Evolutionary conservation across 1,284 basidiomycete species (phyloP), one percentile per base, ranked within the genome.

Genomic region (Quambalaria eucalypti): DNA sequence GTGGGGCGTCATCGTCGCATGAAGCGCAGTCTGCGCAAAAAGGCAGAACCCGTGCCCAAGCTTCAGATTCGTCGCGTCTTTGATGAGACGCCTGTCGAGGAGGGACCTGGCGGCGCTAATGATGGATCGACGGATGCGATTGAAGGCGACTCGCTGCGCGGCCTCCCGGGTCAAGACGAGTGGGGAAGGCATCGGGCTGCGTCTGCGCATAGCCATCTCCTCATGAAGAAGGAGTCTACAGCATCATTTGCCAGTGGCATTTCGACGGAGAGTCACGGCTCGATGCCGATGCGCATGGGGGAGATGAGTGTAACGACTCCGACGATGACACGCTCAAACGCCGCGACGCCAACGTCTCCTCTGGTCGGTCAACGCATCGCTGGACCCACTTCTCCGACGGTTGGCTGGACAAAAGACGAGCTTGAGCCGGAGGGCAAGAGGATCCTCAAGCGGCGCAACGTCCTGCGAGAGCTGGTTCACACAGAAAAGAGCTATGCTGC

Each of bases 401-500:
- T n/a, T n/a, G n/a, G n/a, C 36, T 46, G 42, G 42, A 23, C 42
- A 6, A 46, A 26, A 12, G 66, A 62, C 2, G 50, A 60, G 6
- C 50, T 64, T 10, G 21, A 60, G 33, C 50, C 48, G 46, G 54
- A 68, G 14, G 57, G 62, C 16, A 76, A 75, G 58, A 44, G 59
- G n/a, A 67, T 80, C 33, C 78, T 87, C 19, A 92, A 90, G 77
- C 83, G 91, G 26, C 81, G 84, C 25, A 87, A 93, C 71, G 86
- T 90, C 1, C 78, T 96, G 31, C 82, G 85, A 48, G 91, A 96
- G 54, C 62, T 74, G 16, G 48, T 69, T 19, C 69, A 73, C 40
- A 90, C 88, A 21, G 91, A 96, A 73, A 80, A 86, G 28, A 84
- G 87, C 0, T 93, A 93, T 76, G 88, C 90, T 1, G 85, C 83